Base-by-base conservation (phyloP, 352 stramenopile species). In the Globisporangium splendens region DNA sequence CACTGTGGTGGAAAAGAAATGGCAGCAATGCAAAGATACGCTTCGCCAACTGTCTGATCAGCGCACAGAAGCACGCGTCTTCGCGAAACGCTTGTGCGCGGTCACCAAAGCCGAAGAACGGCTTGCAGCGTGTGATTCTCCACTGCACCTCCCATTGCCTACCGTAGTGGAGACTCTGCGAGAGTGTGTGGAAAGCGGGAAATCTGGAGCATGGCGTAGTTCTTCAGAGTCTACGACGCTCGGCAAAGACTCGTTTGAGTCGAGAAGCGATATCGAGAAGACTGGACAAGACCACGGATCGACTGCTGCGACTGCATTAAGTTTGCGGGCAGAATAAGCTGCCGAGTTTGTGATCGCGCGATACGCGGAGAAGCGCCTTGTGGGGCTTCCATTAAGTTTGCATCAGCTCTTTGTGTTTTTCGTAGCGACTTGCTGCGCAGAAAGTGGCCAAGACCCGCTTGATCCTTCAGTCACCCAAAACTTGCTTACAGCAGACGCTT, bases 341-440 rank as follows among this genome's bases (percentile, higher is more conserved):
- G 21, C 65, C 44, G 18, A 55, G 22, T 47, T 54, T 17, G 65
- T 55, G 17, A 68, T 65, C 0, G 12, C 46, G 8, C 54, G 21
- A 15, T 81, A 66, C 20, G 43, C 76, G 6, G 50, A 51, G 11
- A 61, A 68, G 35, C 58, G 72, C 11, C 66, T 81, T 1, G 59
- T 39, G 46, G 63, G 61, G 2, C 50, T 81, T 3, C 69, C 69
- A n/a, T 61, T 58, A 14, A 55, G 62, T 0, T 35, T 76, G 13
- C 64, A 74, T 31, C 47, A 50, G 58, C 59, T 52, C 6, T 78
- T 75, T 47, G 13, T 76, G 46, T 46, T 81, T 12, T 46, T 56
- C n/a, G 46, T 72, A 14, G 61, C 54, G 12, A 21, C 64, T 22
- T 43, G 55, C 28, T n/a, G 53, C 14, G 54, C 48, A 12, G 61